Conservation (phyloP, 2,329 filamentous ascomycete genomes). For the Ophiocordyceps australis region DNA sequence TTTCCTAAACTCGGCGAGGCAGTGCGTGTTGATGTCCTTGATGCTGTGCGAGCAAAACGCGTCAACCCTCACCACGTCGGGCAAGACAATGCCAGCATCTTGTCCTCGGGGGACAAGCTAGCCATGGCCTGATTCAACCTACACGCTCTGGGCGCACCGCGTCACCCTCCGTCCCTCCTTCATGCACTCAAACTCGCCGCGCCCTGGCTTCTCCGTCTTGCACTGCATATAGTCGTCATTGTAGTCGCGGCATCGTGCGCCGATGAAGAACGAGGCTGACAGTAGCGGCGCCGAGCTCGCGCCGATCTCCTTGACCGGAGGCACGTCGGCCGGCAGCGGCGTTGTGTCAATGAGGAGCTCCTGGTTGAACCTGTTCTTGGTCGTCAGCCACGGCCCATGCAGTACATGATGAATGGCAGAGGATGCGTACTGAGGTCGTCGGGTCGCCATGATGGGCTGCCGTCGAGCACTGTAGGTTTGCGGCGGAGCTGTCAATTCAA, state of each 20-base stretch:
- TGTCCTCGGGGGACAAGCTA: too few relatives aligned
- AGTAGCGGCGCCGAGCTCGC: constrained; percentile 82
- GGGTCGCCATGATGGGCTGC: constrained; percentile 19
- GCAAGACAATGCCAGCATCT: too few relatives aligned
- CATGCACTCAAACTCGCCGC: constrained; percentile 85
- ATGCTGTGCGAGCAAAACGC: constrained; percentile 49
- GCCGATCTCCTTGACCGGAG: constrained; percentile 84
- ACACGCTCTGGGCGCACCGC: constrained; percentile 91
- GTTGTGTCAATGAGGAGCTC: constrained; percentile 88
- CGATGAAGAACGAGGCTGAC: constrained; percentile 92
- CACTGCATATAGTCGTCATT: constrained; percentile 99
- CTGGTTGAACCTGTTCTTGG: constrained; percentile 68
- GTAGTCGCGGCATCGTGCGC: constrained; percentile 81
- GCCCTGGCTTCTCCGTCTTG: constrained; percentile 85
- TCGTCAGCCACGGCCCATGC: too few relatives aligned
- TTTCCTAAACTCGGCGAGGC: constrained; percentile 72
- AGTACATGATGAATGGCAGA: not conserved
- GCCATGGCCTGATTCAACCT: too few relatives aligned
- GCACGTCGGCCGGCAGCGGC: constrained; percentile 80
- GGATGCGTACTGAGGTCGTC: constrained; percentile 21
- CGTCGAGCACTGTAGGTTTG: too few relatives aligned
- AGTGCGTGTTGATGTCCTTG: constrained; percentile 91
- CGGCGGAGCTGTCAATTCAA: too few relatives aligned
- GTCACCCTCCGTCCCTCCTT: constrained; percentile 94
- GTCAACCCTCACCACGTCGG: too few relatives aligned